Percentiles rank a stretch among this genome's conserved stretches.
phyloP scores from a whole-genome alignment of 2,329 filamentous ascomycete species.

The Ophiostoma himal-ulmi region DNA sequence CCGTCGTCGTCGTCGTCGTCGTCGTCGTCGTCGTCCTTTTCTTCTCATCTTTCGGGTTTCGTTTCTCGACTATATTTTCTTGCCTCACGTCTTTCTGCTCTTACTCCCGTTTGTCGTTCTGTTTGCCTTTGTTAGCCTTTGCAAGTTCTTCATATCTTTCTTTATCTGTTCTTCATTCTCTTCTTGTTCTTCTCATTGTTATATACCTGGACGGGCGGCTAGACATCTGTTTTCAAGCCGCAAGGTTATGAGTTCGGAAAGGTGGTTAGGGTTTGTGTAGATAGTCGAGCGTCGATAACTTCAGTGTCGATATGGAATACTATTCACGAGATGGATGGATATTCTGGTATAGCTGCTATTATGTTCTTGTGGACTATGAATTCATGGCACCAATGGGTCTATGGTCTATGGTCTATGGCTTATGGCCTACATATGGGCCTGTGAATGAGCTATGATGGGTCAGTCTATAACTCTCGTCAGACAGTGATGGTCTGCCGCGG shows the following conservation, averaged over 20 bases:
- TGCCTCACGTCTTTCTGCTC: background rate
- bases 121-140: background rate
- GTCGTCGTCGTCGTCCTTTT: background rate
- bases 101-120: background rate
- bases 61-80: background rate
- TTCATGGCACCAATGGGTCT: background rate
- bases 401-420: too few relatives aligned
- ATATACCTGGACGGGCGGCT: background rate
- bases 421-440: background rate
- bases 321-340: background rate
- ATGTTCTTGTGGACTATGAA: background rate
- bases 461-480: background rate
- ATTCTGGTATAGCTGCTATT: background rate
- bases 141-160: background rate
- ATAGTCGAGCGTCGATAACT: background rate
- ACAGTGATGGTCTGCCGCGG: background rate
- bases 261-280: background rate
- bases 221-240: background rate
- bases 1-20: background rate
- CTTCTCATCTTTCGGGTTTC: background rate
- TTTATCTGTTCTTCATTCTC: background rate
- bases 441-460: background rate
- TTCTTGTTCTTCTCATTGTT: background rate
- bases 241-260: background rate
- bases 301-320: background rate